phyloP scores from a whole-genome alignment of 768 basidiomycete species.

The Trametes gibbosa region DNA sequence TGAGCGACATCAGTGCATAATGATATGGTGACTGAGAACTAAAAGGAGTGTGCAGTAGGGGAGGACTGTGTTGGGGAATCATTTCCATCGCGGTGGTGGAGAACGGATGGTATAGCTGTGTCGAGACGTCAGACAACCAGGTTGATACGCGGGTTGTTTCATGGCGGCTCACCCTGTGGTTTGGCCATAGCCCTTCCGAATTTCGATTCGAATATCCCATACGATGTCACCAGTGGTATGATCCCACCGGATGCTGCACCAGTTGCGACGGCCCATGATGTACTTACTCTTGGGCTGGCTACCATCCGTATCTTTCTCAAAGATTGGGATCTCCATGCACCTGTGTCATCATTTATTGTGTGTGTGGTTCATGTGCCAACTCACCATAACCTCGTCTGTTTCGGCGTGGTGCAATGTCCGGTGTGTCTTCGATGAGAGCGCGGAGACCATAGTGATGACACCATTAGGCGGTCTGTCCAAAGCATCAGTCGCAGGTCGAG shows the following conservation, averaged over 20 bases:
- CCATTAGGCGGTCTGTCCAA: slow-evolving; percentile 52
- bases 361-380: not conserved
- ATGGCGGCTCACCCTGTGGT: slow-evolving; percentile 64
- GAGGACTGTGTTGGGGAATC: not conserved
- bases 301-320: slow-evolving; percentile 75
- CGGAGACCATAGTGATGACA: slow-evolving; percentile 79
- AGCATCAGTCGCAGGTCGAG: not conserved
- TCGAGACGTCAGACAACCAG: not conserved
- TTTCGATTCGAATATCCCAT: slow-evolving; percentile 88
- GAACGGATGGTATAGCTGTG: slow-evolving; percentile 28
- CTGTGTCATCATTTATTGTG: not conserved
- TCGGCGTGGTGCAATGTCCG: slow-evolving; percentile 76
- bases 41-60: not conserved
- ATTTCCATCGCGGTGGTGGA: slow-evolving; percentile 31
- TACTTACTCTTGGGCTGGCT: slow-evolving; percentile 69
- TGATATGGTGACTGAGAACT: slow-evolving; percentile 1
- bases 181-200: slow-evolving; percentile 73
- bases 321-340: slow-evolving; percentile 63
- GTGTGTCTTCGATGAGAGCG: slow-evolving; percentile 78
- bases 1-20: slow-evolving; percentile 6
- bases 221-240: slow-evolving; percentile 56
- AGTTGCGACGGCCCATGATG: slow-evolving; percentile 89
- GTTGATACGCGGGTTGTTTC: not conserved
- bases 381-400: slow-evolving; percentile 91
- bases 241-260: slow-evolving; percentile 71